Percentiles rank a stretch among this genome's conserved stretches.
phyloP scores from a whole-genome alignment of 176 grass and related monocot genomes.

The Guadua angustifolia region DNA sequence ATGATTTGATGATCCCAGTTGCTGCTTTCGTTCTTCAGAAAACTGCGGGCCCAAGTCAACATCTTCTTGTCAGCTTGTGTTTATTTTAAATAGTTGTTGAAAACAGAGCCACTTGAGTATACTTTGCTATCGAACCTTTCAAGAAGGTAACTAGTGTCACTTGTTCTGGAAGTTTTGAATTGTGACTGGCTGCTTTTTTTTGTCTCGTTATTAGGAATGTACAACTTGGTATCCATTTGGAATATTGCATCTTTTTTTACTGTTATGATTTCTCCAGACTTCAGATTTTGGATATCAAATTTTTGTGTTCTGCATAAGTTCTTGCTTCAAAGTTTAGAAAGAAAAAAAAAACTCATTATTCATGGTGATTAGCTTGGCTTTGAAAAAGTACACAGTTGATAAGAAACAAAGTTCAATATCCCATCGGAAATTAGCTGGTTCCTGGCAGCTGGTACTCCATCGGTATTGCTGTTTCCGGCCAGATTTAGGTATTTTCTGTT shows the following conservation, averaged over 20 bases:
- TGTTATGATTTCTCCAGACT: neutral
- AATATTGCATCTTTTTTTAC: neutral
- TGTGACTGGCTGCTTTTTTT: slow-evolving; percentile 6
- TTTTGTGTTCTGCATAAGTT: slow-evolving; percentile 9
- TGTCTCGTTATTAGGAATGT: neutral
- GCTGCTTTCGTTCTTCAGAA: neutral
- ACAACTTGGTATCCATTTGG: neutral
- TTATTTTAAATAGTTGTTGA: neutral
- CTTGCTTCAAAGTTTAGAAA: slow-evolving; percentile 3
- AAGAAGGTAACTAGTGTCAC: neutral
- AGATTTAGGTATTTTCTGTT: neutral
- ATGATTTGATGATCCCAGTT: neutral
- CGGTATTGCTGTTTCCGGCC: neutral
- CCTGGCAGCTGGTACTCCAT: neutral
- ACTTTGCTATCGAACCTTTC: neutral
- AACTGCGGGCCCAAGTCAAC: neutral
- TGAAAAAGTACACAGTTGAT: neutral
- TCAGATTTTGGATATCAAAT: neutral
- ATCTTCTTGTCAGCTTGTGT: neutral
- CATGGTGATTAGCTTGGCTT: neutral
- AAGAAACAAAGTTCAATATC: neutral
- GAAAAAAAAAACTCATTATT: neutral
- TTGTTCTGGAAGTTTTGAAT: neutral
- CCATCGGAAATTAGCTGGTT: neutral
- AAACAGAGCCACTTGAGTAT: neutral